Conservation (phyloP, 225 moss, liverwort and hornwort genomes). For the Pleurozium schreberi region DNA sequence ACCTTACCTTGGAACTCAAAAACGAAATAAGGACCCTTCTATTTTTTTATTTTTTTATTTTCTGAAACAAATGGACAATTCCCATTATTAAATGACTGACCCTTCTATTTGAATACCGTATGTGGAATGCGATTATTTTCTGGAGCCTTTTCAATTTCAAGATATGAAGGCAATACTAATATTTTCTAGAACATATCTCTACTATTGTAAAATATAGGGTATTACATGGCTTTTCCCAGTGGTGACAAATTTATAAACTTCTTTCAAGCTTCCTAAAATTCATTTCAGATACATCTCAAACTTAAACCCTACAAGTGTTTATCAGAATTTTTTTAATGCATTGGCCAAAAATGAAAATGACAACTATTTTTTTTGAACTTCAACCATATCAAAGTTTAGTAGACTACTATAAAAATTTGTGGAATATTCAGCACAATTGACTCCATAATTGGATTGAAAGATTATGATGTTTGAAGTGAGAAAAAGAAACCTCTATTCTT, state of each 20-base stretch:
- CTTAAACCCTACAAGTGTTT: not conserved
- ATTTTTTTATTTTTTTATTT: too few species aligned
- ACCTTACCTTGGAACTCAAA: too few species aligned
- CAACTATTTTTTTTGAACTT: not conserved
- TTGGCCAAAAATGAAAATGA: too few species aligned
- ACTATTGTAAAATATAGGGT: not conserved
- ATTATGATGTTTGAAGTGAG: not conserved
- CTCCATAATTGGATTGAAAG: not conserved
- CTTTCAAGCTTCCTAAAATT: not conserved
- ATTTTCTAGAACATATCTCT: not conserved
- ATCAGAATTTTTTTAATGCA: not conserved
- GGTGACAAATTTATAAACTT: not conserved
- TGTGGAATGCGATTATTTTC: not conserved
- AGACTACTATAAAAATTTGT: not conserved
- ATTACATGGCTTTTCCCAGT: not conserved
- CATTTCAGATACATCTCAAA: not conserved
- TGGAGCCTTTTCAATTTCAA: not conserved
- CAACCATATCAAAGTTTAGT: rapidly evolving
- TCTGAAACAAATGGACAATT: too few species aligned
- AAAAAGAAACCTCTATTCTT: too few species aligned
- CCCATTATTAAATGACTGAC: too few species aligned
- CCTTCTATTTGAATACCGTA: not conserved
- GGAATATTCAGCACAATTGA: rapidly evolving
- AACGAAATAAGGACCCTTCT: too few species aligned
- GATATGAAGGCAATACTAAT: not conserved